Evolutionary conservation across 371 early-diverging fungal species (phyloP).

Genomic region (Mortierella sp.): DNA sequence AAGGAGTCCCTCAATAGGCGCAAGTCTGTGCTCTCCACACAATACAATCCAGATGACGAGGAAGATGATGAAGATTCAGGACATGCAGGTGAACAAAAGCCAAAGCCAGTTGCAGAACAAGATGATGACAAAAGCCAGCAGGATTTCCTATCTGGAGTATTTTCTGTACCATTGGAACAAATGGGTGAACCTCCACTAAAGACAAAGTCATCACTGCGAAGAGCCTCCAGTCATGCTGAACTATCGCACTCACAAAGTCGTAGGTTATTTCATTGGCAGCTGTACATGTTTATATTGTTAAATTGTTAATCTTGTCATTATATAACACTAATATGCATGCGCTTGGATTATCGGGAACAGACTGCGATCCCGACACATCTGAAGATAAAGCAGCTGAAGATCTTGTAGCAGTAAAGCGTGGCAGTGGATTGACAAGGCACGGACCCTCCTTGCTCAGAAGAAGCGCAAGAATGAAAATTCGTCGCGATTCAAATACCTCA

Average conservation of each 20-base stretch:
- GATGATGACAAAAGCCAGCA: not conserved
- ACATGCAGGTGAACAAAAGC: not conserved
- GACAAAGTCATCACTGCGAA: constrained; percentile 38
- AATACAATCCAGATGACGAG: constrained; percentile 51
- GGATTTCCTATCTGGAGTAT: constrained; percentile 40
- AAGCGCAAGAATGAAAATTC: constrained; percentile 52
- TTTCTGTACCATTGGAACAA: constrained; percentile 31
- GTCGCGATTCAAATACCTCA: constrained; percentile 42
- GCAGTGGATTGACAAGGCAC: constrained; percentile 28
- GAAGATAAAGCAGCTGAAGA: constrained; percentile 28
- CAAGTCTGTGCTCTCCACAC: constrained; percentile 44
- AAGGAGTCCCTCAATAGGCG: constrained; percentile 33
- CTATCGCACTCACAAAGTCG: constrained; percentile 20
- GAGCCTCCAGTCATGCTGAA: constrained; percentile 28
- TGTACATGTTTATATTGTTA: not conserved
- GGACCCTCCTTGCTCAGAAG: constrained; percentile 40
- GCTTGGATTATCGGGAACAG: not conserved
- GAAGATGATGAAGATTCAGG: constrained; percentile 26
- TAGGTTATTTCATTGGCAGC: not conserved
- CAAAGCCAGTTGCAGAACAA: constrained; percentile 18
- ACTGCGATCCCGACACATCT: constrained; percentile 4
- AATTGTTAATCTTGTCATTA: not conserved
- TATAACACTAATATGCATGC: no score
- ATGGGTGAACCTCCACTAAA: constrained; percentile 51
- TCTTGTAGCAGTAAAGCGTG: constrained; percentile 21